Conservation (phyloP, 345 rosid genomes). For the Linum tenue region DNA sequence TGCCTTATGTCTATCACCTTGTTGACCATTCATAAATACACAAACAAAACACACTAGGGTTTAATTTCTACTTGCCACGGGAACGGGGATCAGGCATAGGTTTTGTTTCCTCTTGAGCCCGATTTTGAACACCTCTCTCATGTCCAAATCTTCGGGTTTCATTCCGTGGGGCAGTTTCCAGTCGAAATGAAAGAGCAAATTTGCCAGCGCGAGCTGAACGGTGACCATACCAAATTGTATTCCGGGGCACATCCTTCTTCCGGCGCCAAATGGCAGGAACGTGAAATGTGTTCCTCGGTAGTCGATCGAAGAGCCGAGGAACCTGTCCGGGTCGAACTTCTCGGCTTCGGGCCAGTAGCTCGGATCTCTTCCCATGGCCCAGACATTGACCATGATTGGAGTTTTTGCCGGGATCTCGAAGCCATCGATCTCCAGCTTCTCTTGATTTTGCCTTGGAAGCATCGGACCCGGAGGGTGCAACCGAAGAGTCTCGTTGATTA, state of each 20-base stretch:
- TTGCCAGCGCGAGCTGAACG: background rate
- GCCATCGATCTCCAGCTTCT: background rate
- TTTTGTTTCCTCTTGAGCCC: background rate
- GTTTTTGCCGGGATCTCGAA: background rate
- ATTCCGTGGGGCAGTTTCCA: background rate
- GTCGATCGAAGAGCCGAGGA: background rate
- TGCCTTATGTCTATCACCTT: no score
- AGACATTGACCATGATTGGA: constrained; percentile 7
- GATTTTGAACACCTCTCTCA: background rate
- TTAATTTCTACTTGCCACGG: no score
- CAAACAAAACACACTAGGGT: background rate
- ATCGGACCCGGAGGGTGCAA: constrained; percentile 8
- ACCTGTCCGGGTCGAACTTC: background rate
- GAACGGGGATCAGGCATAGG: background rate
- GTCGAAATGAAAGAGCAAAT: background rate
- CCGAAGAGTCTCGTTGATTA: constrained; percentile 13
- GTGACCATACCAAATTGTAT: background rate
- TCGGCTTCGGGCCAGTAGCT: background rate
- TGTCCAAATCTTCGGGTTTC: background rate
- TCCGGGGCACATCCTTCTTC: background rate
- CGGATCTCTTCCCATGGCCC: background rate
- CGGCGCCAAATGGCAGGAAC: background rate
- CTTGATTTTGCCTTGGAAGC: constrained; percentile 2
- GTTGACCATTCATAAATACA: background rate
- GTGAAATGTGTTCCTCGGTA: background rate